These are phyloP conservation scores for Gillenia trifoliata DNA, from an alignment of 306 rosid genomes.

Conservation along the genomic window DNA sequence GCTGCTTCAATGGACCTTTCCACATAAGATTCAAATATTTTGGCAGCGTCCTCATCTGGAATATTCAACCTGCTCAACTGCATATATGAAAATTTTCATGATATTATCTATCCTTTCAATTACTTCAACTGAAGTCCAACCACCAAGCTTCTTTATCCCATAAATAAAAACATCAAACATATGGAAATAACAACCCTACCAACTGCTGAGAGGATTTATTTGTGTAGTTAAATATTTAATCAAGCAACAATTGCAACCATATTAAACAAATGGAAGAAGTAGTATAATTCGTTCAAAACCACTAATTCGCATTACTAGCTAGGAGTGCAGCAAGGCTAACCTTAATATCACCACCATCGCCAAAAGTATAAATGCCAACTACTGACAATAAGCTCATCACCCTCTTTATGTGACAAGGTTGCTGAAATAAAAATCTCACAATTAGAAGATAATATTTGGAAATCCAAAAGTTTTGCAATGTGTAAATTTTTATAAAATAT, in stretches of 20 bases:
- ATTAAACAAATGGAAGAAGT: not conserved
- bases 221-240: not conserved
- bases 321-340: conserved; percentile 27
- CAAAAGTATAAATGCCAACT: conserved; percentile 42
- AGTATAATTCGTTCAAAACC: not conserved
- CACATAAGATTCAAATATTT: conserved; percentile 38
- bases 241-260: not conserved
- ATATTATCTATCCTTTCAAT: not conserved
- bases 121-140: not conserved
- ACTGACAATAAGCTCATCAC: conserved; percentile 38
- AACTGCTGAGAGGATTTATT: not conserved
- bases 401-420: conserved; percentile 36
- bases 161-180: not conserved
- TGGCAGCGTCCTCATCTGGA: conserved; percentile 20
- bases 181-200: not conserved
- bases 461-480: not conserved
- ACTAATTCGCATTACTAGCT: not conserved
- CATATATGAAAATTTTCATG: conserved; percentile 10
- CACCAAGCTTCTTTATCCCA: not conserved
- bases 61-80: conserved; percentile 32
- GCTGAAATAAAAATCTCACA: conserved; percentile 29
- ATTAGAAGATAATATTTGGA: not conserved
- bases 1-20: conserved; percentile 41
- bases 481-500: not conserved
- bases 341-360: conserved; percentile 33